Evolutionary conservation across 352 stramenopile genomes (phyloP).

Genomic region (Plasmopara muralis): DNA sequence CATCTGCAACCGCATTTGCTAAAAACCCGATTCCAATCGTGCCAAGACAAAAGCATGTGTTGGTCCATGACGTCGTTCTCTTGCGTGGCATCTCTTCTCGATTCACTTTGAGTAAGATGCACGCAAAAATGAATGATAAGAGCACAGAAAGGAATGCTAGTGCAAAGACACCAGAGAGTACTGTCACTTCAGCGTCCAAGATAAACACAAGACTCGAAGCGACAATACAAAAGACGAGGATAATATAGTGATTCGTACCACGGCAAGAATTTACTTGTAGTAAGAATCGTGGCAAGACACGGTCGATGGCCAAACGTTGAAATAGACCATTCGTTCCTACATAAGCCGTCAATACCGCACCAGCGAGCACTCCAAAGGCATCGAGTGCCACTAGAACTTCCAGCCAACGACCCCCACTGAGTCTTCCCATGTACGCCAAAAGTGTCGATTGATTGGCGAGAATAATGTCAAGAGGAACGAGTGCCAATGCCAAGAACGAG

Average conservation of each 20-base stretch:
- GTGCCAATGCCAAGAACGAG: constrained; percentile 55
- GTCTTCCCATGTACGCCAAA: constrained; percentile 57
- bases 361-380: constrained; percentile 85
- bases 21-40: constrained; percentile 48
- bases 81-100: constrained; percentile 68
- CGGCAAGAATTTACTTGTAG: constrained; percentile 58
- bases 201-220: constrained; percentile 65
- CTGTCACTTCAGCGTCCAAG: constrained; percentile 69
- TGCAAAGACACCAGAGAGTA: constrained; percentile 81
- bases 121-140: constrained; percentile 72
- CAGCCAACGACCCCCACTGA: constrained; percentile 29
- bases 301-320: constrained; percentile 77
- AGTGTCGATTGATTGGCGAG: constrained; percentile 54
- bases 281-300: constrained; percentile 53
- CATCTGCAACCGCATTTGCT: constrained; percentile 44
- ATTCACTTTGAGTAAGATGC: constrained; percentile 82
- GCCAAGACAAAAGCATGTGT: constrained; percentile 38
- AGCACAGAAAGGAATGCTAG: constrained; percentile 85
- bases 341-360: constrained; percentile 81
- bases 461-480: constrained; percentile 72
- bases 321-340: constrained; percentile 73
- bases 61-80: constrained; percentile 57
- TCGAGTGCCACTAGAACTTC: constrained; percentile 61
- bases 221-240: constrained; percentile 69
- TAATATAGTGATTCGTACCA: constrained; percentile 76